Evolutionary conservation across 176 grass and related monocot species (phyloP).

Genomic region (Cocos nucifera): DNA sequence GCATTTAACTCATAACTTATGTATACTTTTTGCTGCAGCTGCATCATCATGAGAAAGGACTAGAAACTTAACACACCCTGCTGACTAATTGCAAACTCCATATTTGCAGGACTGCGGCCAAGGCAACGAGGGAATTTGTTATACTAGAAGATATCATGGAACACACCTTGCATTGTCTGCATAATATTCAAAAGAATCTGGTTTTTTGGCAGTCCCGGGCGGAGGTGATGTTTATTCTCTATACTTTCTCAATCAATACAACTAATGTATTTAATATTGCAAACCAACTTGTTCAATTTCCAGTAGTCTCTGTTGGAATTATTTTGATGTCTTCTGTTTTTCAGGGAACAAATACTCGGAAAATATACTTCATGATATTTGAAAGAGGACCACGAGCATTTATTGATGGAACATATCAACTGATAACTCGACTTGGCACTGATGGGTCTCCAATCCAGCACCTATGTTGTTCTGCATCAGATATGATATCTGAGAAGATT

Average conservation of each 20-base stretch:
- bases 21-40: neutral
- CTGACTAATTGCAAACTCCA: constrained; percentile 8
- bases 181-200: constrained; percentile 80
- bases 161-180: constrained; percentile 46
- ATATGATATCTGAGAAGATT: constrained; percentile 63
- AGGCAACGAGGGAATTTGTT: constrained; percentile 43
- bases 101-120: constrained; percentile 39
- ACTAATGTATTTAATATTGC: too few species aligned
- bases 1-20: too few species aligned
- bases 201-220: constrained; percentile 70
- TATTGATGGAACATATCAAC: constrained; percentile 39
- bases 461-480: constrained; percentile 52
- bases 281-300: too few species aligned
- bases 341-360: constrained; percentile 57
- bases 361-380: constrained; percentile 87
- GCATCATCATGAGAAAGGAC: neutral
- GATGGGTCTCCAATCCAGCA: constrained; percentile 40
- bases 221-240: constrained; percentile 35
- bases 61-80: neutral
- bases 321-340: constrained; percentile 4
- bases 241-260: too few species aligned
- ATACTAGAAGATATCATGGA: constrained; percentile 78
- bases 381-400: constrained; percentile 88
- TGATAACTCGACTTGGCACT: constrained; percentile 33
- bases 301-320: constrained; percentile 15